Base-by-base conservation (phyloP, 2,329 filamentous ascomycete genomes). In the Phaeosphaeria sp. region DNA sequence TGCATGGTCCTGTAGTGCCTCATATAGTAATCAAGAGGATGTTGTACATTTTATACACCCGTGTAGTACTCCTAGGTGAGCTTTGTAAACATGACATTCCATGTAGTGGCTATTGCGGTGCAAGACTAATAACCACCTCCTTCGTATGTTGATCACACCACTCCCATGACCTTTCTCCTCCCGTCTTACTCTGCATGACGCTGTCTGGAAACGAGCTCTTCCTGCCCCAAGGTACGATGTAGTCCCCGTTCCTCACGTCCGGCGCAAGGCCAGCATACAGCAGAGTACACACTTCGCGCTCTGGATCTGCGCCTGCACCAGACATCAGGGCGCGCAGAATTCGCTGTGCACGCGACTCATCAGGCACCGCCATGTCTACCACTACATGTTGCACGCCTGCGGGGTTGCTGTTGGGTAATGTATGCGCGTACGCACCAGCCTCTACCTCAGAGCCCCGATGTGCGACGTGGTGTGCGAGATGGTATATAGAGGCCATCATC, bases 191-290 rank as follows among this genome's bases (percentile, higher is more conserved):
- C 21, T 21, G 56, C 24, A 39, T 44, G 8, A 67, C 25, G 56
- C 61, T 58, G 2, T 45, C 56, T 13, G 62, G 61, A 15, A 66
- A 57, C 17, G 6, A n/a, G 9, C 62, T 59, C 25, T 64, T 64
- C 36, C 65, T 45, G 2, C 65, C 68, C 66, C 66, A 69, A 5
- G 65, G 68, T 17, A 65, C 52, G 6, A 61, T 54, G 47, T 61
- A 67, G 25, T 58, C 60, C 2, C 64, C 58, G 42, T 55, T 59
- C 17, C 59, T 51, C 7, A 66, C 52, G 15, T 63, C 53, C 11
- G 62, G 59, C 13, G 60, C 54, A 6, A 69, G 40, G 2, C 63
- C 65, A 20, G 64, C 65, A 47, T 66, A 67, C 33, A 71, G 45
- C 51, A 64, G 57, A 2, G 66, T 69, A 33, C 65, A 67, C 13